phyloP scores from a whole-genome alignment of 2,329 filamentous ascomycete species.

The Pseudogymnoascus sp. region DNA sequence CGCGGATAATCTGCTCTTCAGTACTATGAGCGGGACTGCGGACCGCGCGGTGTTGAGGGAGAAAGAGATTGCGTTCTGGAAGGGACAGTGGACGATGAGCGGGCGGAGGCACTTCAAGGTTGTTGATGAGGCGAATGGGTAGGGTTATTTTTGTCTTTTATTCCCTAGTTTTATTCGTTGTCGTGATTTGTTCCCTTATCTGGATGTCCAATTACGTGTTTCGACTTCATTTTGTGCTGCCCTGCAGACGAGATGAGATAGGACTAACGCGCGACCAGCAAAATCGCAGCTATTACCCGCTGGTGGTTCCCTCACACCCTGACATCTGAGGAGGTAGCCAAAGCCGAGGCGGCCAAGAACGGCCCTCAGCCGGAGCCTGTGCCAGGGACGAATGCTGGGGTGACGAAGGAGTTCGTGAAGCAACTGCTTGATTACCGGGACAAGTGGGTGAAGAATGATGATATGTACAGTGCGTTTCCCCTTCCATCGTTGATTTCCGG shows the following conservation, averaged over 20 bases:
- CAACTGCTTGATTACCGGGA: conserved; percentile 21
- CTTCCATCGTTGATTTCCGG: not conserved
- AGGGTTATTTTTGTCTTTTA: not conserved
- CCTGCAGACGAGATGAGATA: not conserved
- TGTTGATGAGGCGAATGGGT: conserved; percentile 1
- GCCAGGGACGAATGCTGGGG: conserved; percentile 25
- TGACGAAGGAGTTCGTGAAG: conserved; percentile 26
- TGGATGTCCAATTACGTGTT: not conserved
- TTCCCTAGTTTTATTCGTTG: conserved; percentile 15
- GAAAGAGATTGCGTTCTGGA: not conserved
- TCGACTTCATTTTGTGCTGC: not conserved
- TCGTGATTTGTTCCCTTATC: conserved; percentile 20
- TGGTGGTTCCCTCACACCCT: conserved; percentile 30
- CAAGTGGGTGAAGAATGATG: conserved; percentile 26
- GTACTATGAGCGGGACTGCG: not conserved
- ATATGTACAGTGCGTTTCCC: conserved; percentile 25
- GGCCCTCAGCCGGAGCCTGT: conserved; percentile 20
- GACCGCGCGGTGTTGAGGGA: not conserved
- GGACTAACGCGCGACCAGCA: conserved; percentile 10
- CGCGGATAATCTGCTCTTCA: conserved; percentile 12
- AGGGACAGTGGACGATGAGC: not conserved
- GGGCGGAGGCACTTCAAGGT: conserved; percentile 2
- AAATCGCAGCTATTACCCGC: conserved; percentile 28
- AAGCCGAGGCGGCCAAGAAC: not conserved
- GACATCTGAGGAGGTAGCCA: conserved; percentile 14